Conservation (phyloP, 139 green algal genomes). For the Chloropicon primus region DNA sequence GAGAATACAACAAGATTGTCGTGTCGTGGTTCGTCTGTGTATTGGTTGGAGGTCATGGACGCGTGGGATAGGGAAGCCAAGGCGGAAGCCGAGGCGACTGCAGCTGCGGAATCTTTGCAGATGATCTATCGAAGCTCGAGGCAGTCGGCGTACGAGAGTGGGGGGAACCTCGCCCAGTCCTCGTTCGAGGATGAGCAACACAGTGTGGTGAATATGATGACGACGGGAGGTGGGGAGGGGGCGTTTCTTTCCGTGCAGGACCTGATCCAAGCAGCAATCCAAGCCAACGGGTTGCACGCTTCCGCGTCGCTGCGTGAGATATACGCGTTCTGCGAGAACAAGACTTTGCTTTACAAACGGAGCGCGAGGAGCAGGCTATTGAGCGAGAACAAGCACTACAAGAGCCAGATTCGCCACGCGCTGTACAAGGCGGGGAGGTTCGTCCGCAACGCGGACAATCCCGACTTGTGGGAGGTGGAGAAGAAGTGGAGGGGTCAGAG, state of each 20-base stretch:
- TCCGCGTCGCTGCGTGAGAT: background rate
- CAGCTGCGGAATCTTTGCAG: background rate
- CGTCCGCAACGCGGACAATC: background rate
- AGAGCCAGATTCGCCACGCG: background rate
- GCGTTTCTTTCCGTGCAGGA: background rate
- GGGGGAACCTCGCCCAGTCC: no score
- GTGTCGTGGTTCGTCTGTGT: no score
- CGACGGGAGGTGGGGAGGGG: background rate
- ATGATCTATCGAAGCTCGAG: no score
- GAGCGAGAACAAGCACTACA: background rate
- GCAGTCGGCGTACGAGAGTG: no score
- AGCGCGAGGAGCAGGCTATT: background rate
- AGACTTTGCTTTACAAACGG: background rate
- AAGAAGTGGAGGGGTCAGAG: background rate
- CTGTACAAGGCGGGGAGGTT: background rate
- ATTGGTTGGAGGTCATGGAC: background rate
- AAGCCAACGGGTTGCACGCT: background rate
- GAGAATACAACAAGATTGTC: no score
- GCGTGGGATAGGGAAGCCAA: background rate
- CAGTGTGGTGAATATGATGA: background rate
- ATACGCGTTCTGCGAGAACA: background rate
- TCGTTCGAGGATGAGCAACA: no score
- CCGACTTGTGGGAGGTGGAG: background rate
- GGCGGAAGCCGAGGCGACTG: background rate
- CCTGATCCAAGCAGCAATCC: background rate